Evolutionary conservation across 2,329 filamentous ascomycete species (phyloP), one percentile per base, ranked within the genome.

Genomic region (Stromatinia cepivora): DNA sequence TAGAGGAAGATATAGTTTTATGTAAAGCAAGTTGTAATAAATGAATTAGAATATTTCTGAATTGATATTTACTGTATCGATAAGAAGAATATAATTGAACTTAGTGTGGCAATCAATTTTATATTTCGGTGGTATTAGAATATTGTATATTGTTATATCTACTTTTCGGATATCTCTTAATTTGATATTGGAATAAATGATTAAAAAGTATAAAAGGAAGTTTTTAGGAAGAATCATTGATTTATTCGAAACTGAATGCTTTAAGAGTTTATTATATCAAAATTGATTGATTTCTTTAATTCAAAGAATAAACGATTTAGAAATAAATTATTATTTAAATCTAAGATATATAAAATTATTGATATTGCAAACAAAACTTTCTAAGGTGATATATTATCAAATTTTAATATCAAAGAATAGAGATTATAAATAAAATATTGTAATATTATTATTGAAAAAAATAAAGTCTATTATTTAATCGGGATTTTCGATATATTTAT

Each of bases 81-180:
- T n/a, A 67, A 52, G 31, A 25, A 39, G 20, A 58, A 50, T 48
- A n/a, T 11, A 9, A 28, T 46, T 13, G 65, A 58, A 31, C 65
- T 67, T 4, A 13, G 36, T 1, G 31, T 36, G 11, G 54, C 65
- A 2, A 67, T 67, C 6, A 67, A 58, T 22, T 67, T 53, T 5
- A 67, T 67, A 53, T 67, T 42, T 50, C 53, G 42, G 2, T 67
- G 54, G 65, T 67, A 67, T 45, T 53, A 53, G 25, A 39, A 34
- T 10, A 17, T 3, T 67, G n/a, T n/a, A n/a, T n/a, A n/a, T n/a
- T n/a, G n/a, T n/a, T n/a, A n/a, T n/a, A n/a, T n/a, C n/a, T n/a
- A 67, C 22, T 25, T 58, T 17, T 52, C 54, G 2, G 54, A 67
- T 28, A 20, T 67, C n/a, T 17, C 15, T 9, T 20, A 52, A 15